These are phyloP conservation scores for Volvariella surrecta DNA, from an alignment of 1,284 basidiomycete genomes.

Conservation along the genomic window DNA sequence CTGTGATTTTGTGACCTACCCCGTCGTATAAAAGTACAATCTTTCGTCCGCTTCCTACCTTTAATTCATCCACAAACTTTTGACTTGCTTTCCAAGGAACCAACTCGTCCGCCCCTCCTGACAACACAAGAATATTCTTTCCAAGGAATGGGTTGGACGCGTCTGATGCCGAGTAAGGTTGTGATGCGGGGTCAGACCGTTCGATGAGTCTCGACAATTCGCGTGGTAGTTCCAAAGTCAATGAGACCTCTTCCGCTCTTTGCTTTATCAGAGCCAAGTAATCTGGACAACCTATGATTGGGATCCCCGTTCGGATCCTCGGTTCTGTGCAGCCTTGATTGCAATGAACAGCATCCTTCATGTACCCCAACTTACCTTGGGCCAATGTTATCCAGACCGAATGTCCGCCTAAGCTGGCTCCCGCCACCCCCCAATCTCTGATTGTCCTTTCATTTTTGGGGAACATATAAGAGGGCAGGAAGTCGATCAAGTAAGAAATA, in stretches of 20 bases:
- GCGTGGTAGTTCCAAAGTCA: conserved; percentile 46
- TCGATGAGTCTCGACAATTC: conserved; percentile 41
- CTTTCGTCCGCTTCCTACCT: conserved; percentile 45
- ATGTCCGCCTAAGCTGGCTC: conserved; percentile 75
- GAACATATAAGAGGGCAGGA: conserved; percentile 72
- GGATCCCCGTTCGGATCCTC: conserved; percentile 62
- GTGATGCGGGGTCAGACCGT: conserved; percentile 32
- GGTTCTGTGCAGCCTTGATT: conserved; percentile 41
- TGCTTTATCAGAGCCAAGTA: conserved; percentile 51
- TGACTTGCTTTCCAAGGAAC: conserved; percentile 56
- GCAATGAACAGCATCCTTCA: conserved; percentile 1
- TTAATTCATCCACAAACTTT: conserved; percentile 43
- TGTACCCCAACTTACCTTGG: conserved; percentile 35
- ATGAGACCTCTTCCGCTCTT: conserved; percentile 39
- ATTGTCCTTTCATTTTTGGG: conserved; percentile 60
- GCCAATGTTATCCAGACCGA: conserved; percentile 63
- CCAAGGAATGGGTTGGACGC: conserved; percentile 49
- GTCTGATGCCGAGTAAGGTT: conserved; percentile 27
- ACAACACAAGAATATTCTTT: conserved; percentile 64
- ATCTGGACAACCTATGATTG: conserved; percentile 78
- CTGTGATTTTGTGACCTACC: conserved; percentile 45
- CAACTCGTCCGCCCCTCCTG: conserved; percentile 47
- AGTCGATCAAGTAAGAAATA: conserved; percentile 75
- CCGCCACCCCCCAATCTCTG: conserved; percentile 60
- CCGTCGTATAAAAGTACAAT: conserved; percentile 37